phyloP scores from a whole-genome alignment of 129 eudicot species.

The Silybum marianum region DNA sequence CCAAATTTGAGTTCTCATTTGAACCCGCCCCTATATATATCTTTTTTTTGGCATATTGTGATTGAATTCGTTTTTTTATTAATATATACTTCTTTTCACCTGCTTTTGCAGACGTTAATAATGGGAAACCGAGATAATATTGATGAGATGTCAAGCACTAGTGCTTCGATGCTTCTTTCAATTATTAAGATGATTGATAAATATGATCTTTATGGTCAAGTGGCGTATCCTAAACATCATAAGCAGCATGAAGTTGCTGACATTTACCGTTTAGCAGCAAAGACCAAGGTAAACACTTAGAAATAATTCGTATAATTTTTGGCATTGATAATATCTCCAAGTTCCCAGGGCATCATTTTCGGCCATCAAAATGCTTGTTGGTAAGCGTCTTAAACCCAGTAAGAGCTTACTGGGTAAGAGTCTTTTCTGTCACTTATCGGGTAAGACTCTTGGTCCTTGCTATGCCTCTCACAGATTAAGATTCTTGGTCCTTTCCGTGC shows the following conservation, averaged over 20 bases:
- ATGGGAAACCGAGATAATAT: constrained; percentile 49
- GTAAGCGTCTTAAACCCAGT: too few relatives aligned
- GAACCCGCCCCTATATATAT: too few relatives aligned
- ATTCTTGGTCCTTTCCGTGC: too few relatives aligned
- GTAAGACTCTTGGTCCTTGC: too few relatives aligned
- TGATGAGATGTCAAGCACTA: constrained; percentile 47
- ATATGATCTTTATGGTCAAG: constrained; percentile 98
- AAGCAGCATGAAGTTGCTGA: constrained; percentile 92
- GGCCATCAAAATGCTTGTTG: too few relatives aligned
- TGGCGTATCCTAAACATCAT: constrained; percentile 98
- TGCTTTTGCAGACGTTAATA: constrained; percentile 37
- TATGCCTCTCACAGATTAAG: too few relatives aligned
- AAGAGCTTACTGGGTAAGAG: too few relatives aligned
- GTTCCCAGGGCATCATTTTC: background rate
- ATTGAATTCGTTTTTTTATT: background rate
- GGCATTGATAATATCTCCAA: background rate
- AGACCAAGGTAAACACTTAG: constrained; percentile 76
- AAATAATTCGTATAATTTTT: background rate
- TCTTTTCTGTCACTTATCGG: too few relatives aligned
- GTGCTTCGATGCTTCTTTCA: constrained; percentile 44
- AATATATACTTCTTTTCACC: background rate
- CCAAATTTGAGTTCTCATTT: too few relatives aligned
- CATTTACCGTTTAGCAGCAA: constrained; percentile 94
- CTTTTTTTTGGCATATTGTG: background rate
- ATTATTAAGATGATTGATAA: constrained; percentile 78